phyloP scores from a whole-genome alignment of 345 rosid genomes.

The Gossypium turneri region DNA sequence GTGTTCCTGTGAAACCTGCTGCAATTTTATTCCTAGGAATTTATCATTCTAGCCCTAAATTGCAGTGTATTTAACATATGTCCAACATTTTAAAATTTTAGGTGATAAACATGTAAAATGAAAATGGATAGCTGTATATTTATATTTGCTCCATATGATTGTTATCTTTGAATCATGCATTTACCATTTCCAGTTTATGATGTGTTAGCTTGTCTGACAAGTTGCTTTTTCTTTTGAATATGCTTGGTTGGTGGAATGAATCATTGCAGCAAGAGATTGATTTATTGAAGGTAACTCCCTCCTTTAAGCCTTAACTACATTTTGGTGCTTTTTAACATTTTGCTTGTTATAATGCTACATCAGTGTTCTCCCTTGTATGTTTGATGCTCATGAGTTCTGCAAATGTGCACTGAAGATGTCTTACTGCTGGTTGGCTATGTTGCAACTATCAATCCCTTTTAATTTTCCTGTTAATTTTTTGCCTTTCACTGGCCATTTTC shows the following conservation, averaged over 20 bases:
- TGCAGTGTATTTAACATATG: not conserved
- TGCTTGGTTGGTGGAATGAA: slow-evolving; percentile 25
- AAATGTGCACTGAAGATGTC: not conserved
- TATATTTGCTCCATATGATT: not conserved
- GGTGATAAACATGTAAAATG: not conserved
- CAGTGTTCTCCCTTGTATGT: not conserved
- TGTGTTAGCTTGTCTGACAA: slow-evolving; percentile 30
- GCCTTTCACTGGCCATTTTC: not conserved
- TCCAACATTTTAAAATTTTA: not conserved
- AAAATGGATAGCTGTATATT: not conserved
- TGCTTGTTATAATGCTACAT: not conserved
- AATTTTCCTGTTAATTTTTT: not conserved
- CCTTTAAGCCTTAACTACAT: not conserved
- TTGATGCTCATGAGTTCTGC: not conserved
- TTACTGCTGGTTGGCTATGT: not conserved
- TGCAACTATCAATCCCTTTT: not conserved
- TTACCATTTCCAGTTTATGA: not conserved
- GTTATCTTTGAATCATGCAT: not conserved
- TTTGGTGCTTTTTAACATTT: not conserved
- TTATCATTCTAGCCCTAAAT: not conserved
- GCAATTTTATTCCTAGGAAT: not conserved
- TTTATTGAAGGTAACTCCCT: slow-evolving; percentile 70
- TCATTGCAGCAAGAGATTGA: slow-evolving; percentile 96
- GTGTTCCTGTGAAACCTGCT: not conserved
- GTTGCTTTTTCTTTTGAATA: slow-evolving; percentile 31